Evolutionary conservation across 2,329 filamentous ascomycete genomes (phyloP).

Genomic region (Uncinocarpus reesii): DNA sequence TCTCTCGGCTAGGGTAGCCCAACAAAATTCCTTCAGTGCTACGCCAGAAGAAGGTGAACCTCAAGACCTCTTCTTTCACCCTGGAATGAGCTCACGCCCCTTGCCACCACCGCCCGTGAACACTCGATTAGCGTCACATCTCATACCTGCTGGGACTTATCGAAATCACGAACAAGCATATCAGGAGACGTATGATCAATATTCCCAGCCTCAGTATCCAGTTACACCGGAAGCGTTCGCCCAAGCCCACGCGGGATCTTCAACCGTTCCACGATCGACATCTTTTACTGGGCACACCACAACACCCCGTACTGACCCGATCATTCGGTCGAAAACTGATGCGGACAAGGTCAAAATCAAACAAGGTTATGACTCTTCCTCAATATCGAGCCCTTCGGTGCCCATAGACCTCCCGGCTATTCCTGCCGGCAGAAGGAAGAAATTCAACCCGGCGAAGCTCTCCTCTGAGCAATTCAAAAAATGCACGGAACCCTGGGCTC

Average conservation of each 20-base stretch:
- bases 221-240: conserved; percentile 44
- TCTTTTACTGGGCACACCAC: conserved; percentile 75
- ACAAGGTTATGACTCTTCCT: conserved; percentile 29
- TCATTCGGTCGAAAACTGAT: conserved; percentile 89
- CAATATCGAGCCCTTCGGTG: conserved; percentile 36
- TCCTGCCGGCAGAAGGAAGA: conserved; percentile 66
- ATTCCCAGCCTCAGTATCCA: conserved; percentile 30
- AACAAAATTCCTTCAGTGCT: conserved; percentile 46
- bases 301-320: conserved; percentile 59
- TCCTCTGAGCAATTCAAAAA: conserved; percentile 69
- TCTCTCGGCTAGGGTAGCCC: conserved; percentile 44
- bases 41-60: conserved; percentile 63
- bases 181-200: conserved; percentile 27
- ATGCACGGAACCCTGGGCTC: conserved; percentile 83
- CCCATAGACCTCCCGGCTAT: conserved; percentile 76
- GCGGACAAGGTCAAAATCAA: conserved; percentile 55
- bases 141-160: conserved; percentile 51
- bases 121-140: conserved; percentile 37
- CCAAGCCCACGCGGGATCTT: conserved; percentile 35
- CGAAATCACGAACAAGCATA: conserved; percentile 40
- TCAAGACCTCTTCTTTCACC: conserved; percentile 88
- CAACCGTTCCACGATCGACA: conserved; percentile 58
- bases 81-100: conserved; percentile 56
- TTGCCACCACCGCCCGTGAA: conserved; percentile 52
- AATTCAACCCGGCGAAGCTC: conserved; percentile 77